Conservation (phyloP, 192 early-diverging fungal species). For the Geranomyces variabilis region DNA sequence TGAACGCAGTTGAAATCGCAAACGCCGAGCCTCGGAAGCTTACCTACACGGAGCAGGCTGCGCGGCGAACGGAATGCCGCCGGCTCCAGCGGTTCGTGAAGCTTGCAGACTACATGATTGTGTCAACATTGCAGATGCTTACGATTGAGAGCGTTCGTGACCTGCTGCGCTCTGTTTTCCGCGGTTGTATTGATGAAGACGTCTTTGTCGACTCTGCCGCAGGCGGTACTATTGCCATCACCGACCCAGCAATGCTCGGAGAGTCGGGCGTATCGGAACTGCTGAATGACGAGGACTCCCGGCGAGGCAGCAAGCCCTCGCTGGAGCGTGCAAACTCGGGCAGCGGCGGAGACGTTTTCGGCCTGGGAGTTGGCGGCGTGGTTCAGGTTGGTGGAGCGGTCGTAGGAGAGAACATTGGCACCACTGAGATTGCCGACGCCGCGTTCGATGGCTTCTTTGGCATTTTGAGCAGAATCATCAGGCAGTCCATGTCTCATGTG, state of each 20-base stretch:
- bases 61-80: slow-evolving; percentile 56
- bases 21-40: slow-evolving; percentile 32
- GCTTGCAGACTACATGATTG: slow-evolving; percentile 61
- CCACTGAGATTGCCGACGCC: slow-evolving; percentile 43
- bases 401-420: slow-evolving; percentile 54
- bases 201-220: slow-evolving; percentile 53
- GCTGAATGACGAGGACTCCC: slow-evolving; percentile 20
- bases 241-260: slow-evolving; percentile 26
- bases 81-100: slow-evolving; percentile 62
- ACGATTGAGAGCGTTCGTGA: slow-evolving; percentile 49
- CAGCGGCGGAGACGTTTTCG: slow-evolving; percentile 19
- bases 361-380: slow-evolving; percentile 24
- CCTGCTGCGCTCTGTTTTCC: slow-evolving; percentile 47
- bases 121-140: slow-evolving; percentile 53
- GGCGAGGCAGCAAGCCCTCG: neutral
- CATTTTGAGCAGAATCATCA: slow-evolving; percentile 45
- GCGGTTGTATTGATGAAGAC: slow-evolving; percentile 54
- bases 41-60: slow-evolving; percentile 64
- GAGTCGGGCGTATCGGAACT: slow-evolving; percentile 29
- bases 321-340: slow-evolving; percentile 2
- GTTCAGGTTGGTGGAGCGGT: slow-evolving; percentile 59
- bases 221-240: slow-evolving; percentile 19
- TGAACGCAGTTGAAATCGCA: slow-evolving; percentile 14
- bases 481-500: slow-evolving; percentile 26
- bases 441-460: slow-evolving; percentile 57